phyloP scores from a whole-genome alignment of 495 filamentous ascomycete genomes.

The Daldinia decipiens region DNA sequence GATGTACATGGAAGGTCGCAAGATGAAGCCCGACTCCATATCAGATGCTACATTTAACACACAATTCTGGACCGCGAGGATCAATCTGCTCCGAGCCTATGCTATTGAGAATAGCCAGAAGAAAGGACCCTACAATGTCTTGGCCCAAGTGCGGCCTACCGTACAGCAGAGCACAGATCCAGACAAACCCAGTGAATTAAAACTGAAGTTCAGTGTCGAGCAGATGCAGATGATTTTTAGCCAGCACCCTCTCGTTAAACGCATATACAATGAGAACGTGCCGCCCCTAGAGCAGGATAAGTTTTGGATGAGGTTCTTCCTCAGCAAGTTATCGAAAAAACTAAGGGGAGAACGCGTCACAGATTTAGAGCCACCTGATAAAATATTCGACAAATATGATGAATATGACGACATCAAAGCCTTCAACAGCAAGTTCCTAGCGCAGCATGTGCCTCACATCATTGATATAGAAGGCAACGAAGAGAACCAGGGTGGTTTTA shows the following conservation, averaged over 20 bases:
- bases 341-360: slow-evolving; percentile 86
- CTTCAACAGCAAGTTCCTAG: slow-evolving; percentile 60
- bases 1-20: slow-evolving; percentile 82
- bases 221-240: slow-evolving; percentile 92
- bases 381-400: slow-evolving; percentile 85
- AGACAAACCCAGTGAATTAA: slow-evolving; percentile 64
- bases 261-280: slow-evolving; percentile 92
- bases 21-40: slow-evolving; percentile 82
- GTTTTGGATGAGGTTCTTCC: slow-evolving; percentile 95
- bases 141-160: slow-evolving; percentile 86
- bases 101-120: slow-evolving; percentile 88
- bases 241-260: slow-evolving; percentile 90
- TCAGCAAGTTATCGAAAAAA: slow-evolving; percentile 87
- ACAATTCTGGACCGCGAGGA: slow-evolving; percentile 91
- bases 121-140: slow-evolving; percentile 88
- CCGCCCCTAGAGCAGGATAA: slow-evolving; percentile 80
- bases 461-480: slow-evolving; percentile 95
- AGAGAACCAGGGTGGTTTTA: slow-evolving; percentile 75
- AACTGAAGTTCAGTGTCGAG: slow-evolving; percentile 87
- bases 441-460: slow-evolving; percentile 79
- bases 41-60: slow-evolving; percentile 78
- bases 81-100: slow-evolving; percentile 86
- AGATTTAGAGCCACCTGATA: slow-evolving; percentile 76
- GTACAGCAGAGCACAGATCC: slow-evolving; percentile 66
- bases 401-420: slow-evolving; percentile 69